Evolutionary conservation across 345 rosid genomes (phyloP).

Genomic region (Excoecaria agallocha): DNA sequence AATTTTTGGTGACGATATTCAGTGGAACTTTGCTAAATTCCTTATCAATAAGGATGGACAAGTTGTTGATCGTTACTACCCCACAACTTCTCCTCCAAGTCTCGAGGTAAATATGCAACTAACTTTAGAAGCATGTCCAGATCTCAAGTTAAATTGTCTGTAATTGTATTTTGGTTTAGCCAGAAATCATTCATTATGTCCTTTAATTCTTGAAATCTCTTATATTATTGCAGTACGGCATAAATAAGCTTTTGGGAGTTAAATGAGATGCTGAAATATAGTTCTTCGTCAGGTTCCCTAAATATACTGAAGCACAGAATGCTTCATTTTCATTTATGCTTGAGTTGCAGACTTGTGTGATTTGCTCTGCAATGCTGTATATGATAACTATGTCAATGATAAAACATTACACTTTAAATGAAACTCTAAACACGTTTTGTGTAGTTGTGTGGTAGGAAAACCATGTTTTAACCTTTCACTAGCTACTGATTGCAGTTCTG

Average conservation of each 20-base stretch:
- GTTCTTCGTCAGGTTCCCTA: background rate
- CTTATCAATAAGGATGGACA: constrained; percentile 28
- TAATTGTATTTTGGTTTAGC: background rate
- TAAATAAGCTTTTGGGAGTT: constrained; percentile 51
- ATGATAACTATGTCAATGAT: background rate
- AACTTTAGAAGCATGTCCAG: background rate
- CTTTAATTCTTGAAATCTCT: background rate
- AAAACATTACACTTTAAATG: background rate
- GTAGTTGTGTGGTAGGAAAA: background rate
- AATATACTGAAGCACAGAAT: background rate
- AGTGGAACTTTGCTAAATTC: constrained; percentile 37
- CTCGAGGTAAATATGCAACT: constrained; percentile 22
- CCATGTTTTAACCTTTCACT: no score
- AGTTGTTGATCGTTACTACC: constrained; percentile 33
- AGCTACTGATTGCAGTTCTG: background rate
- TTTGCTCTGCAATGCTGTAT: background rate
- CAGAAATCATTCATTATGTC: background rate
- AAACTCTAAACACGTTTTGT: background rate
- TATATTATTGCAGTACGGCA: constrained; percentile 46
- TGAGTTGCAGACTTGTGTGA: background rate
- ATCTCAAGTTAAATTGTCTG: background rate
- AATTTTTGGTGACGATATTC: constrained; percentile 34
- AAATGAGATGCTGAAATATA: constrained; percentile 2
- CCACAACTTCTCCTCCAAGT: constrained; percentile 32
- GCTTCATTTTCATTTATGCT: background rate